These are phyloP conservation scores for Wallacemonas collosoma DNA, from an alignment of 208 protist species.

Conservation along the genomic window DNA sequence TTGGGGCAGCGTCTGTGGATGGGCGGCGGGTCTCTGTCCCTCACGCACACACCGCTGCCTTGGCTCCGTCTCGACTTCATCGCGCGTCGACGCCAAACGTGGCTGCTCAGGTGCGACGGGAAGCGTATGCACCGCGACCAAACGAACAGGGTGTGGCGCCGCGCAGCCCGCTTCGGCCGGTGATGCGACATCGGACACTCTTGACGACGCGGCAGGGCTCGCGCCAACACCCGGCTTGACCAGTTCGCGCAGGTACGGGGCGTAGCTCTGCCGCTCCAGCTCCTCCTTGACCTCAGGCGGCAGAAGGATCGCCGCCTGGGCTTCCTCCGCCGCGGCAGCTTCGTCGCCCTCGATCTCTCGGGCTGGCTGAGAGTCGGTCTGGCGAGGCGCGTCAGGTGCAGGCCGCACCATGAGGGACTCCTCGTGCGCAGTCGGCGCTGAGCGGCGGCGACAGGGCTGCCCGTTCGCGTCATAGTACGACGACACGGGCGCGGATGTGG, in stretches of 20 bases:
- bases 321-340: background rate
- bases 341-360: background rate
- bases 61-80: too few relatives aligned
- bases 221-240: background rate
- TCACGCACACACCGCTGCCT: too few relatives aligned
- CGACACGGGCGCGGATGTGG: slow-evolving; percentile 22
- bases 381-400: background rate
- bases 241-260: background rate
- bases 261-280: slow-evolving; percentile 15
- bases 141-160: background rate
- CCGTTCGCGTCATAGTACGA: slow-evolving; percentile 21
- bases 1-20: background rate
- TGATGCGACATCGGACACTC: too few relatives aligned
- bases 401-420: background rate
- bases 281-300: background rate
- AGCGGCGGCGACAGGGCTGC: slow-evolving; percentile 14
- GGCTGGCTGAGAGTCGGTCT: background rate
- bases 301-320: background rate
- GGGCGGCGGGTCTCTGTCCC: background rate
- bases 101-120: too few relatives aligned
- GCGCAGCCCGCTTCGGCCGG: background rate
- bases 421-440: slow-evolving; percentile 10
- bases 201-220: too few relatives aligned
- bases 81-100: too few relatives aligned
- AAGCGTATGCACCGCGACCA: background rate